Evolutionary conservation across 352 stramenopile species (phyloP), one percentile per base, ranked within the genome.

Genomic region (Plasmopara muralis): DNA sequence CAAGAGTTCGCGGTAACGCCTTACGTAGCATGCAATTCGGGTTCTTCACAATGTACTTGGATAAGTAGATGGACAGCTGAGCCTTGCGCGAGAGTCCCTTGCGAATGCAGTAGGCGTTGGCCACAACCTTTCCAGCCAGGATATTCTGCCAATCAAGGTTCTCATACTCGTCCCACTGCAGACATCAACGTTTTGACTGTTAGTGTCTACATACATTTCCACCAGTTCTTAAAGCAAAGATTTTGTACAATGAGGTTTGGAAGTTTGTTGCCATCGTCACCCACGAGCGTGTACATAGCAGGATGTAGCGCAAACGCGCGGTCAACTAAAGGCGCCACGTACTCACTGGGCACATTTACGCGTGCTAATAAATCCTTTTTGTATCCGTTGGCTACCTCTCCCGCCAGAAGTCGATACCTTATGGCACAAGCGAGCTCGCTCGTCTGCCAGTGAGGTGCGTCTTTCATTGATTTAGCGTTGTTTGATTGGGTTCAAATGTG

Each of bases 11-110:
- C 6, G 78, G 75, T 16, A 89, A 44, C 5, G 64, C 59, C 40
- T 68, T 72, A 42, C 63, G 82, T 15, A 89, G 33, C 37, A 68
- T 62, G 40, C 69, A 84, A 0, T 60, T 45, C 2, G 73, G 70
- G 41, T 86, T 57, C 61, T 89, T 89, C 52, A 57, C 60, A 25
- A 85, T 72, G 68, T 87, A 80, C 54, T 83, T 82, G 56, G 68
- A 70, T 25, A 84, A 59, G 47, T 85, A 87, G 43, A 82, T 73
- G 18, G 70, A 83, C 41, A 89, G 62, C 49, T 89, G 78, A 1
- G 78, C 78, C 53, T 87, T 89, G 28, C 78, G 71, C 29, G 71
- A 85, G 8, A 89, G 60, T 0, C 78, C 78, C 55, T 87, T 87
- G 34, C 77, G 73, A 44, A 89, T 71, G 47, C 75, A 87, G 47